Base-by-base conservation (phyloP, 805 yeast genomes). In the Candida schatavii region DNA sequence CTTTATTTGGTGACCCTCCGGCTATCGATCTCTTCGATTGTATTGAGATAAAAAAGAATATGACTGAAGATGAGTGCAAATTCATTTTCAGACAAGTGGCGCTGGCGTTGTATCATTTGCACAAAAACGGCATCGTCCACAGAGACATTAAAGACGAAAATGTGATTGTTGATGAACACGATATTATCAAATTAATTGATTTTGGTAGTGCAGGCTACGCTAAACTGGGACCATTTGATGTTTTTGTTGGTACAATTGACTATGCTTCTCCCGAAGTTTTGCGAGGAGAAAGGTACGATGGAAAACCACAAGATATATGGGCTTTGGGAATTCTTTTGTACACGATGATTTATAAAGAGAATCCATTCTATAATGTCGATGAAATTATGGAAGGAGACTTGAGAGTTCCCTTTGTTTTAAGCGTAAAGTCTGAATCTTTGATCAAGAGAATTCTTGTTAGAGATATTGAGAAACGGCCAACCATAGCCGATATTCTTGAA, bases 241-340 rank as follows among this genome's bases (percentile, higher is more conserved):
- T 93, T 4, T 91, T 93, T 64, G 98, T 93, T 2, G 99, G 99
- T 2, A 93, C 99, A 0, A 82, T 93, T 34, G 97, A 93, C 61
- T 93, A 91, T 61, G 98, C 98, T 1, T 95, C 98, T 0, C 99
- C 99, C 0, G 99, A 93, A 62, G 96, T 93, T 0, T 70, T 93
- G 27, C 75, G 82, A 39, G 99, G 98, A 2, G 82, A 81, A 46
- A 84, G 90, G 18, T 93, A 91, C 56, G 88, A 81, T 39, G 99
- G 99, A 18, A 84, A 80, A 58, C 91, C 96, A 3, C 99, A 93
- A 61, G 99, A 93, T 64, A 83, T 90, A 2, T 93, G 99, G 99
- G 96, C 98, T 0, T 72, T 91, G 57, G 99, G 99, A 2, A 86
- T 93, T 18, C 68, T 93, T 43, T 68, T 93, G 18, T 93, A 90